phyloP scores from a whole-genome alignment of 179 eudicot species.

The Nepenthes alata region DNA sequence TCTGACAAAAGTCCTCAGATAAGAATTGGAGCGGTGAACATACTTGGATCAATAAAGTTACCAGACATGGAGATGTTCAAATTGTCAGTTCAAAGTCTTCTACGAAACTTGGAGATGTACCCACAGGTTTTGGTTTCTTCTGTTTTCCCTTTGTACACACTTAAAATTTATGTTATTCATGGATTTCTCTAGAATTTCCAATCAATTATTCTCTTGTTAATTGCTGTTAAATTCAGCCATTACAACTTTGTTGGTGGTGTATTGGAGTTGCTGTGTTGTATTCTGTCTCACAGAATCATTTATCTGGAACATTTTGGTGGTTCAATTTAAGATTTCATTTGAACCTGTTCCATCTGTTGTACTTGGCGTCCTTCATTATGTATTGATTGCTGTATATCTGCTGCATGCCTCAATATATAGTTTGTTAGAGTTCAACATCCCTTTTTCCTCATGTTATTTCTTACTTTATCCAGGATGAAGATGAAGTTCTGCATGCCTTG shows the following conservation, averaged over 20 bases:
- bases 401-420: not conserved
- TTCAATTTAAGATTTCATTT: too few species aligned
- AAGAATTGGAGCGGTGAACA: conserved; percentile 47
- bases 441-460: not conserved
- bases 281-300: not conserved
- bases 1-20: conserved; percentile 36
- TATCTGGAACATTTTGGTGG: not conserved
- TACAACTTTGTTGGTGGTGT: not conserved
- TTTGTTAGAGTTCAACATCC: too few species aligned
- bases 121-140: conserved; percentile 39
- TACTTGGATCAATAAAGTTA: conserved; percentile 39
- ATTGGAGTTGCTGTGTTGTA: not conserved
- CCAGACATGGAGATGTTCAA: conserved; percentile 33
- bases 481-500: conserved; percentile 37
- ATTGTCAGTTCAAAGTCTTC: conserved; percentile 41
- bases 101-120: conserved; percentile 45
- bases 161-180: not conserved
- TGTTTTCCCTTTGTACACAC: not conserved
- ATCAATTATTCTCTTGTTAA: too few species aligned
- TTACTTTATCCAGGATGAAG: conserved; percentile 57
- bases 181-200: too few species aligned
- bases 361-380: too few species aligned
- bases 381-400: not conserved
- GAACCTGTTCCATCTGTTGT: too few species aligned
- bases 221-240: too few species aligned